Percentiles rank a stretch among this genome's conserved stretches.
Conservation (phyloP, 371 early-diverging fungal genomes). For the Syncephalis fuscata region DNA sequence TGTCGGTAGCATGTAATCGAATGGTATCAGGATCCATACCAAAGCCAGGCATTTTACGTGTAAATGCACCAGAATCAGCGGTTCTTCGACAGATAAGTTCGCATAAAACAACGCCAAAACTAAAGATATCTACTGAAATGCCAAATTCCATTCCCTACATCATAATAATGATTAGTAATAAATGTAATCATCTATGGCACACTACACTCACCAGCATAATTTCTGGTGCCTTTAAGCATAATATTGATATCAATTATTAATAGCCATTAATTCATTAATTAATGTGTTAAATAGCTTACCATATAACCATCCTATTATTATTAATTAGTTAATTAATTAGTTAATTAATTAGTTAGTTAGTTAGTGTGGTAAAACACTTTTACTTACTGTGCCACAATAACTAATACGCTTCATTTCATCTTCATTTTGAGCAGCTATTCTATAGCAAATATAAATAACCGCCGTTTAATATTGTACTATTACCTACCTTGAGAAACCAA, state of each 20-base stretch:
- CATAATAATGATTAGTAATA: background rate
- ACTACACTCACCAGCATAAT: slow-evolving; percentile 16
- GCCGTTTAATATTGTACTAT: background rate
- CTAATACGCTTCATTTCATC: slow-evolving; percentile 26
- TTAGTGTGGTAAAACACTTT: background rate
- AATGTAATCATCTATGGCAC: background rate
- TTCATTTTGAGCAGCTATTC: slow-evolving; percentile 15
- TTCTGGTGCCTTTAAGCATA: slow-evolving; percentile 30
- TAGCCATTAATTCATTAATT: background rate
- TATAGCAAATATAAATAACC: slow-evolving; percentile 6
- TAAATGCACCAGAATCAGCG: slow-evolving; percentile 15
- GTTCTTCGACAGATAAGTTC: slow-evolving; percentile 25
- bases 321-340: background rate
- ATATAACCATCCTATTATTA: background rate
- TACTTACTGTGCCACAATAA: slow-evolving; percentile 35
- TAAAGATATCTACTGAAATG: slow-evolving; percentile 30
- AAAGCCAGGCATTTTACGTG: slow-evolving; percentile 18
- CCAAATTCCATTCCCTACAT: slow-evolving; percentile 24
- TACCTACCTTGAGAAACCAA: slow-evolving; percentile 19
- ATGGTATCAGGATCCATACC: slow-evolving; percentile 17
- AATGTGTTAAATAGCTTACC: background rate
- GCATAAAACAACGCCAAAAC: slow-evolving; percentile 29
- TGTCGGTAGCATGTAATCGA: slow-evolving; percentile 10
- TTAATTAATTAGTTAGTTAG: background rate
- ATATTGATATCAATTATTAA: background rate